Conservation (phyloP, 2,329 filamentous ascomycete genomes). For the Diaporthe eres region DNA sequence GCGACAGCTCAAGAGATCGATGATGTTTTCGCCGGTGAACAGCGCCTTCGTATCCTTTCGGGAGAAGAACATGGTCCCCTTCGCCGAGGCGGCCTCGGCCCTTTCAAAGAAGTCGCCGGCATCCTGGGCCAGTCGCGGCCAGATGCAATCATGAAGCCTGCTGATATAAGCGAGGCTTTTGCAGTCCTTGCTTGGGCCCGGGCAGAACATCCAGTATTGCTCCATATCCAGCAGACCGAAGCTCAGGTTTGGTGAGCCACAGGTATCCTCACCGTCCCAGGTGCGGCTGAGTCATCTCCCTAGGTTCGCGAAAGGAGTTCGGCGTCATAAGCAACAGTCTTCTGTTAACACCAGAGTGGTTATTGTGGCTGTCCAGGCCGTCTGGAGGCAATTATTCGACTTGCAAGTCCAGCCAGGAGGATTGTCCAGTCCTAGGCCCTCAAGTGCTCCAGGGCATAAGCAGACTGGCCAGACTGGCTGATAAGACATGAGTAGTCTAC, state of each 20-base stretch:
- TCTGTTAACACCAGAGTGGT: background rate
- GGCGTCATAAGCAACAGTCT: too few species aligned
- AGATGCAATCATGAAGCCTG: background rate
- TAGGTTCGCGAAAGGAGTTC: too few species aligned
- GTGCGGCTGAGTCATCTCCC: too few species aligned
- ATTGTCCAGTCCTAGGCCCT: background rate
- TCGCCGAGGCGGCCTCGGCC: background rate
- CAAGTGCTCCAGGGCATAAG: background rate
- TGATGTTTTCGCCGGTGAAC: background rate
- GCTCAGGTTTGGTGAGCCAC: background rate
- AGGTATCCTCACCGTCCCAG: background rate
- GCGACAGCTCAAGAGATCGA: constrained; percentile 1
- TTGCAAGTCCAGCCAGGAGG: background rate
- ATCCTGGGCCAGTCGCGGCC: background rate
- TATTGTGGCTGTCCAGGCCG: background rate
- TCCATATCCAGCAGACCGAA: background rate
- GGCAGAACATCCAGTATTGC: background rate
- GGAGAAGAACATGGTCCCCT: constrained; percentile 7
- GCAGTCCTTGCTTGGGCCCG: background rate
- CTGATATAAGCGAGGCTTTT: background rate
- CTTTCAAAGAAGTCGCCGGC: background rate
- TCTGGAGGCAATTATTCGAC: background rate
- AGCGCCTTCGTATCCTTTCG: background rate
- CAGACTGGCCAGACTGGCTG: background rate
- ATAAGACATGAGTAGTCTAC: background rate